Evolutionary conservation across 106 monocot genomes (phyloP), one percentile per base, ranked within the genome.

Genomic region (Dendrobium officinale): DNA sequence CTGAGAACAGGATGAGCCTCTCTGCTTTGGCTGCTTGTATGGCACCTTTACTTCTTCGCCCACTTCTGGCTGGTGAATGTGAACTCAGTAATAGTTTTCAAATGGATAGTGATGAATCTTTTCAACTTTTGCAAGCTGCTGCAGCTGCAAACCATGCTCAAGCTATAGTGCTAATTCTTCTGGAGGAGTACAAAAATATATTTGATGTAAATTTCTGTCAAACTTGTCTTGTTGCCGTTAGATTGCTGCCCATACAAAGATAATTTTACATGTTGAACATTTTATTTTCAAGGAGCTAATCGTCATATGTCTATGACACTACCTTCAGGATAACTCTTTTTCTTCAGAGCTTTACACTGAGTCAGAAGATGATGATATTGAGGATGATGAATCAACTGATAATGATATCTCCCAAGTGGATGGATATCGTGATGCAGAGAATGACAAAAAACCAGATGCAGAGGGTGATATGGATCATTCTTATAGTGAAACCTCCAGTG

Each of bases 61-160:
- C 96, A 45, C 96, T 96, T 47, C 87, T 96, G 79, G 90, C 88
- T 75, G 96, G 96, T 80, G 98, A 98, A 42, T 92, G 98, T 79
- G 92, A 98, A n/a, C 84, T 95, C 68, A 83, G 88, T 29, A 88
- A 91, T 86, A 85, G 89, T 43, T 90, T 95, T 82, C 81, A 85
- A 78, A 88, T 90, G 85, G 90, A 85, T 48, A 91, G 94, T 5
- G 94, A 95, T 90, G 87, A 88, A 85, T 98, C 95, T 78, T 75
- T 95, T 72, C 94, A 98, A 82, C 91, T 98, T 64, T 79, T 98
- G 70, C 87, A 93, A 85, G 98, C 98, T 90, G 98, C 98, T 68
- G 98, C 98, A 31, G 98, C 98, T 80, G 98, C 98, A 72, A 98
- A 98, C 84, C 92, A 94, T 91, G 98, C 98, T 76, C 95, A 98